These are phyloP conservation scores for Neobulgaria alba DNA, from an alignment of 2,329 filamentous ascomycete species.

Conservation along the genomic window DNA sequence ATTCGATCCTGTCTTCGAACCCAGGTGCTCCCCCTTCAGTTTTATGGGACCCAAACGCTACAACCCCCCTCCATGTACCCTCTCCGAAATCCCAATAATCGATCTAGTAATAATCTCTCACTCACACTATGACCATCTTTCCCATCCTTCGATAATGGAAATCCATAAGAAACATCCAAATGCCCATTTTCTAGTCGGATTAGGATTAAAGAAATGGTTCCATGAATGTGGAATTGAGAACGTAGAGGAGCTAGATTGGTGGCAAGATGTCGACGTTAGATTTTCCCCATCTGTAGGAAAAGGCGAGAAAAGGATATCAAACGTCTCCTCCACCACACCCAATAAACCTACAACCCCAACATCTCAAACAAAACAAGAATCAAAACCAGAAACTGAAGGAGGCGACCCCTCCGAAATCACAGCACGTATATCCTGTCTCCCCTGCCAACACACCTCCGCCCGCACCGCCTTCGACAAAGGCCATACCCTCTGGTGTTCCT, in stretches of 20 bases:
- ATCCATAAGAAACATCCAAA: conserved; percentile 64
- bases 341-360: too few species aligned
- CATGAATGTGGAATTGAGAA: conserved; percentile 58
- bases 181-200: conserved; percentile 79
- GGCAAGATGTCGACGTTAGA: conserved; percentile 72
- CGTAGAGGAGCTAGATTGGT: conserved; percentile 91
- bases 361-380: too few species aligned
- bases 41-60: conserved; percentile 68
- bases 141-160: conserved; percentile 63
- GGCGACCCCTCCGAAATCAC: conserved; percentile 47
- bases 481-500: conserved; percentile 80
- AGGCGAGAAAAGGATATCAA: conserved; percentile 22
- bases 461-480: conserved; percentile 57
- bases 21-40: conserved; percentile 70
- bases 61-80: conserved; percentile 66
- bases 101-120: conserved; percentile 48
- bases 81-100: conserved; percentile 68
- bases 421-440: conserved; percentile 69
- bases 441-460: conserved; percentile 74
- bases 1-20: conserved; percentile 89
- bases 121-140: conserved; percentile 89
- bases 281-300: conserved; percentile 36
- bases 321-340: neutral
- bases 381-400: conserved; percentile 6
- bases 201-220: conserved; percentile 83